Percentiles rank a stretch among this genome's conserved stretches.
Conservation (phyloP, 345 rosid species). For the Atalantia buxifolia region DNA sequence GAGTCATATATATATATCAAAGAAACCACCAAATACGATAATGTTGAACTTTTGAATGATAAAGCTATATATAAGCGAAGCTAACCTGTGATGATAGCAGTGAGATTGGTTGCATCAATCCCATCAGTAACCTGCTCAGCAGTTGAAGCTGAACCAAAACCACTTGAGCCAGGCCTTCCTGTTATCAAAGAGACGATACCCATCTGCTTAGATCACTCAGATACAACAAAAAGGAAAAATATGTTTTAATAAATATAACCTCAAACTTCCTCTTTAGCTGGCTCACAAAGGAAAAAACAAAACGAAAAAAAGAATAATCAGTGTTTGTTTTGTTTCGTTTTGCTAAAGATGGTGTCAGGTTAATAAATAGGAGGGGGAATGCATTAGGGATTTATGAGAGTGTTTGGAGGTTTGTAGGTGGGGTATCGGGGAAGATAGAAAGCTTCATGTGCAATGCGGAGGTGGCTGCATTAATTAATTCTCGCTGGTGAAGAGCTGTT, state of each 20-base stretch:
- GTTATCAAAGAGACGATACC: conserved; percentile 54
- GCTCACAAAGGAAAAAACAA: too few species aligned
- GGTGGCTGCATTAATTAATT: background rate
- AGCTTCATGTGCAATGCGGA: background rate
- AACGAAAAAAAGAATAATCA: background rate
- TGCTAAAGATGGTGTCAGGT: background rate
- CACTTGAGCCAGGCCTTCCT: conserved; percentile 72
- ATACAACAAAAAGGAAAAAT: too few species aligned
- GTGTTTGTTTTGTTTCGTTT: background rate
- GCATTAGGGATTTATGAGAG: background rate
- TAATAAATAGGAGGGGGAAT: background rate
- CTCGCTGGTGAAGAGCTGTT: conserved; percentile 16
- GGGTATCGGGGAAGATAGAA: background rate
- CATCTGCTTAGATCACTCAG: conserved; percentile 19
- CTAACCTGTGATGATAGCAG: conserved; percentile 75
- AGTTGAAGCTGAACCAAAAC: conserved; percentile 88
- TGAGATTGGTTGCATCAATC: conserved; percentile 61
- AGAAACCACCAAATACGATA: background rate
- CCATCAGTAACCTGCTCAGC: conserved; percentile 75
- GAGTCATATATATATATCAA: background rate
- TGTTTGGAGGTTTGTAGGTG: conserved; percentile 18
- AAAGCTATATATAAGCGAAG: background rate
- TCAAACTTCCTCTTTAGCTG: background rate
- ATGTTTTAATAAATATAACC: too few species aligned
- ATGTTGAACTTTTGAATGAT: background rate